Base-by-base conservation (phyloP, 1,139 yeast genomes). In the Saccharomyces hybrid region DNA sequence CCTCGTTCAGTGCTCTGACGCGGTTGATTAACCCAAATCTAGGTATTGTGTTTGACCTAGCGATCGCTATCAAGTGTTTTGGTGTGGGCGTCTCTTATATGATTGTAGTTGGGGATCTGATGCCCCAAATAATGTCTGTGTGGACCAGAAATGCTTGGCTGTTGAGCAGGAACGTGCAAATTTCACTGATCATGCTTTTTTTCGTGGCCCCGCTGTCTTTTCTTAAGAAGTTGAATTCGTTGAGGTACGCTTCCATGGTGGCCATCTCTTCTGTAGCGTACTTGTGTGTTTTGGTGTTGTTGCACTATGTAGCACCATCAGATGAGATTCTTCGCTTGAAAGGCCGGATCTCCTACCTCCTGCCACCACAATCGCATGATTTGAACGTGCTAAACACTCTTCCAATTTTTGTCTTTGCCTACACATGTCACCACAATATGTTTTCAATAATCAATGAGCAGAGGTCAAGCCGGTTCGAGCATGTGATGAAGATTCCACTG, bases 61-160 rank as follows among this genome's bases (percentile, higher is more conserved):
- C 97, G 8, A 91, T 91, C 59, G 96, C 96, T 16, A 75, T 91
- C 60, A 95, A 91, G 69, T 85, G 91, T 64, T 84, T 85, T 68
- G 93, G 93, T n/a, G 91, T 85, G 4, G 90, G 88, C 0, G 80
- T 85, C 2, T 81, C 87, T 51, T 85, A 85, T 63, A 72, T 85
- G 64, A 88, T 85, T 53, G 88, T 85, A 42, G 83, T 85, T 59
- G 93, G 91, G 5, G 91, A 85, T 67, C 74, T 85, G 64, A 78
- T 84, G 83, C 93, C 93, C 2, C 84, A 83, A 61, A 82, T 85
- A 51, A 70, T 79, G 64, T 38, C 48, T 6, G 44, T 14, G 11
- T 31, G 83, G 2, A 61, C 73, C 0, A 53, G 48, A 4, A 67
- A 71, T 54, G 60, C 64, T 4, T 55, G 70, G 48, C 58, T 78